Conservation (phyloP, 108 stramenopile genomes). For the Cyclotella cryptica region DNA sequence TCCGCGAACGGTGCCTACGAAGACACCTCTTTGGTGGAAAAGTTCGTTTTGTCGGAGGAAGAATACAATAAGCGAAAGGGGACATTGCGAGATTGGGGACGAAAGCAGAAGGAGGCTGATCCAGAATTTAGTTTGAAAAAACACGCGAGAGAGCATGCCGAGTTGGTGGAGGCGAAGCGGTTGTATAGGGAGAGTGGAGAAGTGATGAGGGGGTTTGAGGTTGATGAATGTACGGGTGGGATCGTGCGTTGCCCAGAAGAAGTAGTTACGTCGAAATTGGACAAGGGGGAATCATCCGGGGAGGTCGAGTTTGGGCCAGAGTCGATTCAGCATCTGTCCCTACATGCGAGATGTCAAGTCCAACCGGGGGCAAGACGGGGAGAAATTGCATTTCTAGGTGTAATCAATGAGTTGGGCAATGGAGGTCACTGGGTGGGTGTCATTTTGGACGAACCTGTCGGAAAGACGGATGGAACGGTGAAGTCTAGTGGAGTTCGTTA, state of each 20-base stretch:
- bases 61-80: conserved; percentile 93
- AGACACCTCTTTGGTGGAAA: conserved; percentile 88
- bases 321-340: conserved; percentile 57
- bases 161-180: conserved; percentile 72
- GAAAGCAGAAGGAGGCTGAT: conserved; percentile 87
- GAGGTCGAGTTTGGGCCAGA: conserved; percentile 51
- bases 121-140: conserved; percentile 80
- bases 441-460: conserved; percentile 94
- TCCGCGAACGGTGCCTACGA: conserved; percentile 89
- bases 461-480: conserved; percentile 90
- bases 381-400: conserved; percentile 80
- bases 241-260: conserved; percentile 49
- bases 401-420: conserved; percentile 69
- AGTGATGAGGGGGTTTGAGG: conserved; percentile 68
- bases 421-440: conserved; percentile 94
- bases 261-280: conserved; percentile 25
- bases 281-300: conserved; percentile 1
- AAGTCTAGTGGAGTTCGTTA: conserved; percentile 53
- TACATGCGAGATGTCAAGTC: conserved; percentile 92
- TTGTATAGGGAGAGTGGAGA: conserved; percentile 61
- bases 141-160: conserved; percentile 81
- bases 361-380: conserved; percentile 92
- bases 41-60: conserved; percentile 94
- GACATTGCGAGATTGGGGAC: conserved; percentile 92
- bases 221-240: conserved; percentile 66